phyloP scores from a whole-genome alignment of 257 asterid genomes.

The Solanum verrucosum region DNA sequence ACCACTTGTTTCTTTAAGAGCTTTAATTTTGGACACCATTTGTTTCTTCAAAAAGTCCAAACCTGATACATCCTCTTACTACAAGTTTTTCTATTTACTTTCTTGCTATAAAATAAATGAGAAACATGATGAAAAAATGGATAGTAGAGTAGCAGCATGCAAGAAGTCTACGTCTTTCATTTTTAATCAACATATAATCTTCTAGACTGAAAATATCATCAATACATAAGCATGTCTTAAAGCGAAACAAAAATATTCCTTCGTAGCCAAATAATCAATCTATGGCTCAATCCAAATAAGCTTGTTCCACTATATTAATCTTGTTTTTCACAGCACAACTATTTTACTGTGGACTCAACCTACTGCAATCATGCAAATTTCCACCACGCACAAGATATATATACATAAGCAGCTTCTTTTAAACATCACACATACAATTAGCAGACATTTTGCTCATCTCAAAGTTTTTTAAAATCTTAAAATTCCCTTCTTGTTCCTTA shows the following conservation, averaged over 20 bases:
- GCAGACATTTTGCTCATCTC: neutral
- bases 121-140: neutral
- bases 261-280: neutral
- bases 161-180: neutral
- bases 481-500: neutral
- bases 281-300: neutral
- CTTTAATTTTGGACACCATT: neutral
- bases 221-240: neutral
- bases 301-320: neutral
- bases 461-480: neutral
- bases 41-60: neutral
- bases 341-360: neutral
- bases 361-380: neutral
- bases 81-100: neutral
- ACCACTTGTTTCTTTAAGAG: too few relatives aligned
- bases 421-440: neutral
- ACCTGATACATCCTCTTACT: neutral
- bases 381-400: neutral
- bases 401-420: neutral
- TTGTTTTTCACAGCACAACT: neutral
- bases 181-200: neutral
- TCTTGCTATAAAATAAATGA: neutral
- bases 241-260: neutral
- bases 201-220: neutral
- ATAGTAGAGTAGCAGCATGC: neutral